Evolutionary conservation across 495 filamentous ascomycete species (phyloP).

Genomic region (Cercophora sp.): DNA sequence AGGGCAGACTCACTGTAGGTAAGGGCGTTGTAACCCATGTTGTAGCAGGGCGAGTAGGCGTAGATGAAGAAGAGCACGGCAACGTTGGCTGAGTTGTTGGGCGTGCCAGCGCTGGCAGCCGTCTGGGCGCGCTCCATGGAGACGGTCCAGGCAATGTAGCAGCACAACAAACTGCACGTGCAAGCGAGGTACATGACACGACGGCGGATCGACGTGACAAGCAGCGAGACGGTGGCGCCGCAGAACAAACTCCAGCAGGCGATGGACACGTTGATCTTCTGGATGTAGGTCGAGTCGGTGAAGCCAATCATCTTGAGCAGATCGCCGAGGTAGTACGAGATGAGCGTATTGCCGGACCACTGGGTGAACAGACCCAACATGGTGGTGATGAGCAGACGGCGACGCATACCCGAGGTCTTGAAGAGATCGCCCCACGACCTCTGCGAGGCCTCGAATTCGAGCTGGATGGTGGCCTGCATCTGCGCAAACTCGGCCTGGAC

Average conservation of each 20-base stretch:
- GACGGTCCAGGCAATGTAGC: constrained; percentile 59
- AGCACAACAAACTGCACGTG: constrained; percentile 47
- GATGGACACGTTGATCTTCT: constrained; percentile 56
- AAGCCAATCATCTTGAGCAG: constrained; percentile 47
- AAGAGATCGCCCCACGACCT: constrained; percentile 55
- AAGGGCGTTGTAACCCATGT: constrained; percentile 63
- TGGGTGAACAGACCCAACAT: constrained; percentile 61
- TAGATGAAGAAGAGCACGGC: constrained; percentile 59
- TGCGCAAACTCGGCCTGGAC: constrained; percentile 59
- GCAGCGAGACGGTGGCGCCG: constrained; percentile 49
- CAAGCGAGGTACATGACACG: constrained; percentile 57
- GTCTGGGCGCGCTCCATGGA: constrained; percentile 51
- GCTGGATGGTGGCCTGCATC: constrained; percentile 55
- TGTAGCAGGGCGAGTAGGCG: constrained; percentile 60
- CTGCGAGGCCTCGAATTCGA: constrained; percentile 53
- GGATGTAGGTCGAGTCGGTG: constrained; percentile 48
- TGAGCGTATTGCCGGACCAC: constrained; percentile 62
- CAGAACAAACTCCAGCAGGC: constrained; percentile 55
- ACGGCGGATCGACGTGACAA: constrained; percentile 49
- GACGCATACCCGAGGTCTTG: constrained; percentile 50
- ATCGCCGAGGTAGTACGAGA: constrained; percentile 56
- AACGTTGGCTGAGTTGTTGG: constrained; percentile 38
- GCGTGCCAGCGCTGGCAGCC: constrained; percentile 29
- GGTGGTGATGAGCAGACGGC: constrained; percentile 53
- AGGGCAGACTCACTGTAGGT: constrained; percentile 53